A percentile compares a stretch with the other conserved stretches of the same genome.
These are phyloP conservation scores for Ophiosphaerella korrae DNA, from an alignment of 2,329 filamentous ascomycete genomes.

Conservation along the genomic window DNA sequence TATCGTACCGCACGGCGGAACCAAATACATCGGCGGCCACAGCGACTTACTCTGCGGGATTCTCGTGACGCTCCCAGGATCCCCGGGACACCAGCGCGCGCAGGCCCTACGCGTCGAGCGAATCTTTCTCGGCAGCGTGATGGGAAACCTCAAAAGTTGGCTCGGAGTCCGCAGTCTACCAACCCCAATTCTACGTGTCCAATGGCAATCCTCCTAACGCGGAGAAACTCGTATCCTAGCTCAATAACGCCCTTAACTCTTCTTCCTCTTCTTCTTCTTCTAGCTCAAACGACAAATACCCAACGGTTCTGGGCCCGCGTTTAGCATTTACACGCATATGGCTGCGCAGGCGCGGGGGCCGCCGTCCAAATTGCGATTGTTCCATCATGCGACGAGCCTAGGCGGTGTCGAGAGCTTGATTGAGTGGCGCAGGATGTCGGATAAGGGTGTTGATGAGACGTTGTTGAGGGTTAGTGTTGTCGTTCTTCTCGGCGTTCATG, in stretches of 20 bases:
- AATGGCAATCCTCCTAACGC: conserved; percentile 76
- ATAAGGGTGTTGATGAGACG: conserved; percentile 70
- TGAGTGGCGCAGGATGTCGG: conserved; percentile 93
- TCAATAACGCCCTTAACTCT: conserved; percentile 51
- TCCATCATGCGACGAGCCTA: conserved; percentile 93
- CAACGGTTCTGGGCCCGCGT: conserved; percentile 86
- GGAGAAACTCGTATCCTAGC: conserved; percentile 71
- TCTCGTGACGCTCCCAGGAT: conserved; percentile 63
- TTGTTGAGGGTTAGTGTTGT: conserved; percentile 83
- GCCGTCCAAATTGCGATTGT: conserved; percentile 78
- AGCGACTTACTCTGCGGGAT: conserved; percentile 93
- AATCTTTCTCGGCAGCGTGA: conserved; percentile 77
- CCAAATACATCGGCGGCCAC: conserved; percentile 98
- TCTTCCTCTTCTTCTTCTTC: too few species aligned
- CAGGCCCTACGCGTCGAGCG: conserved; percentile 69
- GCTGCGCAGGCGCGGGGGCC: conserved; percentile 67
- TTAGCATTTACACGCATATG: conserved; percentile 71
- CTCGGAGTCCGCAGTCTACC: conserved; percentile 83
- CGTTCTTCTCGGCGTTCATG: too few species aligned
- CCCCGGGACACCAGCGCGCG: conserved; percentile 30
- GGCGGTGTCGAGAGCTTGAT: conserved; percentile 95
- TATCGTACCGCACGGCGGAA: conserved; percentile 87
- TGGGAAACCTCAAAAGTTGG: conserved; percentile 93
- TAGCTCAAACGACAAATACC: conserved; percentile 85
- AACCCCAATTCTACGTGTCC: conserved; percentile 82